Conservation (phyloP, 2,329 filamentous ascomycete species). For the Colletotrichum acutatum region DNA sequence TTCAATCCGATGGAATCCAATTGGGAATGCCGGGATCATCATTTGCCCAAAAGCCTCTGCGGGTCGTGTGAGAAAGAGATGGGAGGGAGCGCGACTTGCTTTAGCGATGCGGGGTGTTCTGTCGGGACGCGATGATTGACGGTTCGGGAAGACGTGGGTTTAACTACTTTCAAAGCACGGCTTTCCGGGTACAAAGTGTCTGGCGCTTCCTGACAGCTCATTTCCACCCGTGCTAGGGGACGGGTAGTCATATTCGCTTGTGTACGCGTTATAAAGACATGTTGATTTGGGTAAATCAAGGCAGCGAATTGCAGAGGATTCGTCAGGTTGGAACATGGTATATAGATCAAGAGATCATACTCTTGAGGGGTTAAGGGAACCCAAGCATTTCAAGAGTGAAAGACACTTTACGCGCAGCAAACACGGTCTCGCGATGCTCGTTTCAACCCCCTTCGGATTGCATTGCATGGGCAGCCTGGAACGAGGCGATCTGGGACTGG, state of each 20-base stretch:
- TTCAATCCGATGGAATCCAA: neutral
- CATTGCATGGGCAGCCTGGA: slow-evolving; percentile 4
- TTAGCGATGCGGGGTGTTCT: slow-evolving; percentile 29
- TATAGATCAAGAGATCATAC: neutral
- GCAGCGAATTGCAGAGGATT: neutral
- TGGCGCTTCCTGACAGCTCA: slow-evolving; percentile 19
- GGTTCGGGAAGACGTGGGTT: slow-evolving; percentile 8
- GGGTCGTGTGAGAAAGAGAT: slow-evolving; percentile 21
- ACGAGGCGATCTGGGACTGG: neutral
- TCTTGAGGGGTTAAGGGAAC: neutral
- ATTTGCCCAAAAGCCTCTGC: slow-evolving; percentile 23
- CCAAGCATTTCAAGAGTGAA: slow-evolving; percentile 5
- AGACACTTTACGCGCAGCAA: slow-evolving; percentile 29
- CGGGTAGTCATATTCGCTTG: slow-evolving; percentile 10
- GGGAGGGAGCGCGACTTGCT: slow-evolving; percentile 29
- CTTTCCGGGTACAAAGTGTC: neutral
- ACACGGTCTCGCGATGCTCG: slow-evolving; percentile 22
- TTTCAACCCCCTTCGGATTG: slow-evolving; percentile 30
- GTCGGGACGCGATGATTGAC: slow-evolving; percentile 22
- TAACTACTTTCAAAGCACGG: neutral
- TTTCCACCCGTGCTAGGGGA: slow-evolving; percentile 14
- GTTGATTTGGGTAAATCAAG: neutral
- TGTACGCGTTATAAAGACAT: neutral
- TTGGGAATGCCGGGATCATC: slow-evolving; percentile 27
- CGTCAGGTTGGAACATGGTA: neutral